phyloP scores from a whole-genome alignment of 805 yeast species.

The Yarrowia sp. region DNA sequence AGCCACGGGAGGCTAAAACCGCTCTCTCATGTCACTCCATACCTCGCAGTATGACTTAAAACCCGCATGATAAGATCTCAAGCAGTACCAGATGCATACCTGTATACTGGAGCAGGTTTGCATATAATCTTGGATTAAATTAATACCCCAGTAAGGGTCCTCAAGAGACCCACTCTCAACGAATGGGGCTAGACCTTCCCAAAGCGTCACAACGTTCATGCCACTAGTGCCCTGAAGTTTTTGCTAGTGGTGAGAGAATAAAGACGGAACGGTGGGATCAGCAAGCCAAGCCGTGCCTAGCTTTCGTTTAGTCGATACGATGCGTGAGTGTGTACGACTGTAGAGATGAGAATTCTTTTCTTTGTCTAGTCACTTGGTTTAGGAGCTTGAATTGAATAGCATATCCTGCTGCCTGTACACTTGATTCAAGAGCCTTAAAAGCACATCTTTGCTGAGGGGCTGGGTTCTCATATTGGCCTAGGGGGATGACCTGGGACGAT shows the following conservation, averaged over 20 bases:
- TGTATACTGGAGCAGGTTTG: not conserved
- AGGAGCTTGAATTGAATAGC: too few relatives aligned
- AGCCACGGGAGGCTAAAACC: not conserved
- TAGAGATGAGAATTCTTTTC: not conserved
- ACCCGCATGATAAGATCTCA: not conserved
- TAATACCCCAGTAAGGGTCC: too few relatives aligned
- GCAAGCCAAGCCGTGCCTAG: not conserved
- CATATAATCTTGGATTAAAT: not conserved
- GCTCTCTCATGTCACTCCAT: not conserved
- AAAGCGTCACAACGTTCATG: not conserved
- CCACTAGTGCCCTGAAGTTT: not conserved
- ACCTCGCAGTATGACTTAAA: not conserved
- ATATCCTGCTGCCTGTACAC: too few relatives aligned
- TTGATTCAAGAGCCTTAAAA: too few relatives aligned
- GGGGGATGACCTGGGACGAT: too few relatives aligned
- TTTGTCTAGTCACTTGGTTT: too few relatives aligned
- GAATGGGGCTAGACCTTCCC: not conserved
- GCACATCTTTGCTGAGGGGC: too few relatives aligned
- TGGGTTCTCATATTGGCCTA: too few relatives aligned
- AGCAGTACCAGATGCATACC: not conserved
- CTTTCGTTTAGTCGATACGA: not conserved
- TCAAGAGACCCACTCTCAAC: too few relatives aligned
- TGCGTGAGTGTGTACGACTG: not conserved
- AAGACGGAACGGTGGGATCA: not conserved
- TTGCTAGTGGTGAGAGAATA: not conserved